These are phyloP conservation scores for Yamadazyma scolyti DNA, from an alignment of 805 yeast genomes.

Conservation along the genomic window DNA sequence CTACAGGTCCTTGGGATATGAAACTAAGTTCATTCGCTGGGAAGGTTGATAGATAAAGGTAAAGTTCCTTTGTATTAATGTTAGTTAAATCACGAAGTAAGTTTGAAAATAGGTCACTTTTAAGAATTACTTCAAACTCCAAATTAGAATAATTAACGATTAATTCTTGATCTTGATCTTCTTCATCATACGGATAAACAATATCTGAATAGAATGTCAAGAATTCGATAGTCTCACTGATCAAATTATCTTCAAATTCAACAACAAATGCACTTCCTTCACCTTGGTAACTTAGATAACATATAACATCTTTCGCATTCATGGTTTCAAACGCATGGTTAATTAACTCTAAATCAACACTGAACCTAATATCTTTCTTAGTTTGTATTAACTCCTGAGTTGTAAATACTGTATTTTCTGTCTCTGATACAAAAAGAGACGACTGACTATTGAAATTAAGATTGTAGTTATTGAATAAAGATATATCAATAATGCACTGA, in stretches of 20 bases:
- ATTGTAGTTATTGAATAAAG: constrained; percentile 30
- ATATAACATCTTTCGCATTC: constrained; percentile 24
- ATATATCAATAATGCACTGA: constrained; percentile 31
- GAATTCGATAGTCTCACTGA: constrained; percentile 41
- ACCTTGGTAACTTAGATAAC: constrained; percentile 35
- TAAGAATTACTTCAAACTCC: constrained; percentile 33
- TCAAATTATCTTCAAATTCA: constrained; percentile 38
- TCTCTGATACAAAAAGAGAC: too few species aligned
- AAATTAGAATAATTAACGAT: constrained; percentile 26
- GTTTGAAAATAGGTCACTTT: constrained; percentile 34
- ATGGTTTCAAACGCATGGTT: constrained; percentile 34
- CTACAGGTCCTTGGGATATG: constrained; percentile 71
- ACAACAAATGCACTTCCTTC: constrained; percentile 37
- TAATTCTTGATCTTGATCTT: constrained; percentile 14
- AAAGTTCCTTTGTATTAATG: constrained; percentile 33
- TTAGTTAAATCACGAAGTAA: constrained; percentile 33
- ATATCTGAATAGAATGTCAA: constrained; percentile 32
- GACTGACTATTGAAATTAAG: too few species aligned
- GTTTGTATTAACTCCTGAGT: constrained; percentile 4
- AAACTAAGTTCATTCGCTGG: constrained; percentile 44
- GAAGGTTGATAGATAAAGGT: constrained; percentile 25
- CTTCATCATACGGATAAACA: constrained; percentile 20
- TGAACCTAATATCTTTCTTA: constrained; percentile 17
- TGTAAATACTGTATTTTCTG: constrained; percentile 1
- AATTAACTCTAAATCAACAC: constrained; percentile 34